These are phyloP conservation scores for Penicillium nordicum DNA, from an alignment of 2,329 filamentous ascomycete genomes.

Conservation along the genomic window DNA sequence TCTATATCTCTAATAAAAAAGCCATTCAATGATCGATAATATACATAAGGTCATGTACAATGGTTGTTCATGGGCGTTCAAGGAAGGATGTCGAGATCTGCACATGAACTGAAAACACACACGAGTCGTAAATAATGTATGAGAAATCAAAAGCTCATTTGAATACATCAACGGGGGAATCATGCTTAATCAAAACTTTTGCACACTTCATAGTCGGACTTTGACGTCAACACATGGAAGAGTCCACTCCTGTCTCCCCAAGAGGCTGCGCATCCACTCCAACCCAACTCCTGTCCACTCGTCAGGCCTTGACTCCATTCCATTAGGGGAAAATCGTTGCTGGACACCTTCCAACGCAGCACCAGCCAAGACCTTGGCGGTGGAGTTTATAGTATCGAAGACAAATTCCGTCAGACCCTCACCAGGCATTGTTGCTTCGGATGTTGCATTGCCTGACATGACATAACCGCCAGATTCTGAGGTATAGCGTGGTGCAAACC, in stretches of 20 bases:
- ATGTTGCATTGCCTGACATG: conserved; percentile 14
- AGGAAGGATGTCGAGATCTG: background rate
- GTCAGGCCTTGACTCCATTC: conserved; percentile 42
- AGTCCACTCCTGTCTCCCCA: conserved; percentile 83
- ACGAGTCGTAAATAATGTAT: background rate
- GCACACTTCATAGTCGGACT: conserved; percentile 61
- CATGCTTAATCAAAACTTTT: background rate
- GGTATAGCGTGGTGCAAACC: conserved; percentile 77
- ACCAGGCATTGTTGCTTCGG: conserved; percentile 24
- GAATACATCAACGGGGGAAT: background rate
- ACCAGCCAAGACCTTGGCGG: conserved; percentile 63
- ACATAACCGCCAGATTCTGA: conserved; percentile 26
- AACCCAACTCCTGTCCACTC: conserved; percentile 75
- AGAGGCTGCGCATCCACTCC: conserved; percentile 78
- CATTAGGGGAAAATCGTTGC: conserved; percentile 32
- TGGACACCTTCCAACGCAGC: conserved; percentile 63
- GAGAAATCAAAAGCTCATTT: background rate
- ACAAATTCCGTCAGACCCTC: conserved; percentile 39
- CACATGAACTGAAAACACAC: background rate
- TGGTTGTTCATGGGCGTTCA: background rate
- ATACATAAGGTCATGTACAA: background rate
- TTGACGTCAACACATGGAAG: conserved; percentile 89
- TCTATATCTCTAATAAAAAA: background rate
- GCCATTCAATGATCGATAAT: background rate
- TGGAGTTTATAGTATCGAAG: conserved; percentile 60